Evolutionary conservation across 345 rosid species (phyloP).

Genomic region (Alliaria petiolata): DNA sequence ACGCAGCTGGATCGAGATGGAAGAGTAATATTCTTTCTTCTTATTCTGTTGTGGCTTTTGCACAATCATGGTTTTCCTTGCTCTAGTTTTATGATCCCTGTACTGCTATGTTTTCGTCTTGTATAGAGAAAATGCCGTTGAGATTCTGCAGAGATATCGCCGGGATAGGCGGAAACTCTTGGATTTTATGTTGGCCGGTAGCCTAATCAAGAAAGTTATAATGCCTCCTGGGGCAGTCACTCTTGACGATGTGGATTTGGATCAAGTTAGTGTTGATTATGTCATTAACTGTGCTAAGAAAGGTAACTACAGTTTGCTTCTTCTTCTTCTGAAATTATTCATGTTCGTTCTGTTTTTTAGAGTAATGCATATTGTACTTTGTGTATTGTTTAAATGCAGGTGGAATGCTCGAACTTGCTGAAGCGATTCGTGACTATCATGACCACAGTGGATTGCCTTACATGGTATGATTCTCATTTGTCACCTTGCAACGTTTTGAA

Average conservation of each 20-base stretch:
- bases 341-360: background rate
- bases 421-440: constrained; percentile 92
- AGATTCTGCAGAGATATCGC: constrained; percentile 80
- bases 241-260: constrained; percentile 94
- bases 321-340: background rate
- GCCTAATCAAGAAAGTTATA: constrained; percentile 83
- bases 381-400: constrained; percentile 38
- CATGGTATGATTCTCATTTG: constrained; percentile 45
- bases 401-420: constrained; percentile 84
- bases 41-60: background rate
- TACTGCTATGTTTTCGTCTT: too few relatives aligned
- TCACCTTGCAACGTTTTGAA: background rate
- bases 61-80: background rate
- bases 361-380: background rate
- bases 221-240: constrained; percentile 99
- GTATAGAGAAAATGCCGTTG: constrained; percentile 66
- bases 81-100: background rate
- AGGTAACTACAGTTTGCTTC: constrained; percentile 40
- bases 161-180: constrained; percentile 81
- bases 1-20: constrained; percentile 33
- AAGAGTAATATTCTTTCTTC: constrained; percentile 20
- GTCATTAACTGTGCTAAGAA: constrained; percentile 83
- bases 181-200: constrained; percentile 80
- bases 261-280: constrained; percentile 96
- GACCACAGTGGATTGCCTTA: constrained; percentile 79